Evolutionary conservation across 192 early-diverging fungal species (phyloP).

Genomic region (Haplosporangium gracile): DNA sequence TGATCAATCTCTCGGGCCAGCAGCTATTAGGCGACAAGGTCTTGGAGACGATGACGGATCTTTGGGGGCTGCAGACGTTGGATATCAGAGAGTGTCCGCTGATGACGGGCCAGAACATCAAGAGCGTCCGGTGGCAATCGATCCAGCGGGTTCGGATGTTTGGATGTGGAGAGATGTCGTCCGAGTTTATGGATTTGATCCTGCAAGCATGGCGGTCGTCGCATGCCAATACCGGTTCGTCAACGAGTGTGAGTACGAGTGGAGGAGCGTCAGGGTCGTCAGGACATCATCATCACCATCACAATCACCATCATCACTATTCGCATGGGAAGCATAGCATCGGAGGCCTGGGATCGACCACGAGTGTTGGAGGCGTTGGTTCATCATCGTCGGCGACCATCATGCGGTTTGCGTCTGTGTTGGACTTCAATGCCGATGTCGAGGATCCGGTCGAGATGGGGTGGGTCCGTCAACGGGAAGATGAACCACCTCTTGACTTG

Average conservation of each 20-base stretch:
- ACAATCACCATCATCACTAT: neutral
- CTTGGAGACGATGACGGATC: conserved; percentile 36
- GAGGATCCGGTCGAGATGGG: conserved; percentile 57
- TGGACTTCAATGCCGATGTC: conserved; percentile 32
- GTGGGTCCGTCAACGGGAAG: conserved; percentile 48
- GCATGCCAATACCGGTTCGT: neutral
- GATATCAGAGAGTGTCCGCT: conserved; percentile 43
- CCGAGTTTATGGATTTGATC: conserved; percentile 53
- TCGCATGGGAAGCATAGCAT: neutral
- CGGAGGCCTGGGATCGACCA: neutral
- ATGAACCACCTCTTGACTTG: conserved; percentile 43
- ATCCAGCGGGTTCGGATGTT: conserved; percentile 48
- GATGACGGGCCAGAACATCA: conserved; percentile 39
- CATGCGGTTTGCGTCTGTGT: conserved; percentile 30
- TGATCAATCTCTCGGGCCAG: conserved; percentile 41
- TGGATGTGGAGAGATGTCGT: conserved; percentile 45
- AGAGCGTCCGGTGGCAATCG: conserved; percentile 49
- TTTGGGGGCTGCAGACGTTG: conserved; percentile 46
- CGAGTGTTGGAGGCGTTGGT: neutral
- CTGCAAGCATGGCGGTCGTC: conserved; percentile 40
- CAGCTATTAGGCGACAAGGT: conserved; percentile 35
- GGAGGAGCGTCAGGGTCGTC: neutral
- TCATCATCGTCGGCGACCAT: neutral
- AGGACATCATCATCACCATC: neutral
- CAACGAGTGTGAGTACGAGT: neutral